Evolutionary conservation across 2,329 filamentous ascomycete genomes (phyloP).

Genomic region (Diaporthe velutina): DNA sequence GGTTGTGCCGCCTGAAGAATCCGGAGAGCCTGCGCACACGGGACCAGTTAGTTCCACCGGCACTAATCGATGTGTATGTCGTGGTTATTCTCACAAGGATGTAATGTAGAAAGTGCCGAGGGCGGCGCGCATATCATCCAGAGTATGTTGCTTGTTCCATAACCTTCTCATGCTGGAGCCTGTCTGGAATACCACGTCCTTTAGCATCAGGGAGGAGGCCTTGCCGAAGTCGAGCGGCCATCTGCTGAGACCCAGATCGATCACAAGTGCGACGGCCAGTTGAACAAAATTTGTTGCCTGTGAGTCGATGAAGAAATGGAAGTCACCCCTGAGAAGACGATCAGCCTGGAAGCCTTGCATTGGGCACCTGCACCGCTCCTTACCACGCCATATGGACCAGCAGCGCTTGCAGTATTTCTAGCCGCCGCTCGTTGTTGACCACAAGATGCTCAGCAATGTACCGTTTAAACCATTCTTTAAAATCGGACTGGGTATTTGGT

Average conservation of each 20-base stretch:
- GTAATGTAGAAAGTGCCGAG: slow-evolving; percentile 56
- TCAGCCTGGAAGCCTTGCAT: neutral
- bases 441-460: slow-evolving; percentile 54
- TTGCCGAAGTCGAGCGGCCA: slow-evolving; percentile 43
- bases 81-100: slow-evolving; percentile 46
- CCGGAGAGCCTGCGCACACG: slow-evolving; percentile 43
- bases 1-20: slow-evolving; percentile 50
- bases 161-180: slow-evolving; percentile 40
- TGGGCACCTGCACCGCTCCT: slow-evolving; percentile 8
- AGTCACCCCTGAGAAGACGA: slow-evolving; percentile 51
- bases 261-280: slow-evolving; percentile 52
- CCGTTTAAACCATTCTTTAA: slow-evolving; percentile 52
- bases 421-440: slow-evolving; percentile 50
- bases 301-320: slow-evolving; percentile 53
- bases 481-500: slow-evolving; percentile 48
- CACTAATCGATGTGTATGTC: too few relatives aligned
- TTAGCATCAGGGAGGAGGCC: slow-evolving; percentile 48
- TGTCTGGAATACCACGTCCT: slow-evolving; percentile 48
- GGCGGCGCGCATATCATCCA: slow-evolving; percentile 55
- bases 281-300: slow-evolving; percentile 55
- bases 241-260: slow-evolving; percentile 54
- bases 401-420: slow-evolving; percentile 55
- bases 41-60: neutral
- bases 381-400: slow-evolving; percentile 55
- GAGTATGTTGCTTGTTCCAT: slow-evolving; percentile 44